Evolutionary conservation across 139 green algal species (phyloP), one percentile per base, ranked within the genome.

Genomic region (Volvox reticuliferus): DNA sequence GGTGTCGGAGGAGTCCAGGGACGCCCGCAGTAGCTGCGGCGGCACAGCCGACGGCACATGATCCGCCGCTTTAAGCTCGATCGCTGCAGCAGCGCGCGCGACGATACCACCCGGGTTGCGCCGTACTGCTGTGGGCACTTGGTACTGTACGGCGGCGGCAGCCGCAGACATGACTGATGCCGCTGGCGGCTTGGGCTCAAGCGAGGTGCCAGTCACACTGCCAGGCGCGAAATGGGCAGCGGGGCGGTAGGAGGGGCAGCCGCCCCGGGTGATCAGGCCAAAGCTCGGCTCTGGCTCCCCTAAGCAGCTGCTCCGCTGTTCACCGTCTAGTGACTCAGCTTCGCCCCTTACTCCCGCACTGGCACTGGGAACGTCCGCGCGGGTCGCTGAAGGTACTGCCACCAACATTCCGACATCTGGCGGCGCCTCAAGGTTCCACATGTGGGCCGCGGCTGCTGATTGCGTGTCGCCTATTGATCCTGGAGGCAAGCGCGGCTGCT

Each of bases 241-340:
- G 37, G 85, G 85, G 14, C 85, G 85, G 85, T 89, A 89, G 30
- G 20, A 84, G 76, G 76, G 18, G 76, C 65, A 28, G 76, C 76
- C 22, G 2, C 76, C 19, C 18, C 18, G 55, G 76, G 6, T n/a
- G 32, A 30, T 33, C 76, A 26, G 32, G 30, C 21, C 32, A 55
- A 24, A 30, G 44, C 44, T 55, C 44, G 44, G 44, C 5, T 5
- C 44, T 9, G 44, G 44, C 44, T 55, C 44, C 44, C 9, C 44
- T 5, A 55, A 55, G 9, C 44, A 55, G 44, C 76, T 28, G 76
- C 76, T 82, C 76, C 33, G 76, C 19, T 33, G 76, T 61, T 17
- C 76, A 30, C 16, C 67, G 6, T 30, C 71, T 2, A 18, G 21
- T 24, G 21, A 24, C 65, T 73, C 65, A 24, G 21, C 12, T 24